Evolutionary conservation across 768 basidiomycete genomes (phyloP), one percentile per base, ranked within the genome.

Genomic region (Leccinum arenicola): DNA sequence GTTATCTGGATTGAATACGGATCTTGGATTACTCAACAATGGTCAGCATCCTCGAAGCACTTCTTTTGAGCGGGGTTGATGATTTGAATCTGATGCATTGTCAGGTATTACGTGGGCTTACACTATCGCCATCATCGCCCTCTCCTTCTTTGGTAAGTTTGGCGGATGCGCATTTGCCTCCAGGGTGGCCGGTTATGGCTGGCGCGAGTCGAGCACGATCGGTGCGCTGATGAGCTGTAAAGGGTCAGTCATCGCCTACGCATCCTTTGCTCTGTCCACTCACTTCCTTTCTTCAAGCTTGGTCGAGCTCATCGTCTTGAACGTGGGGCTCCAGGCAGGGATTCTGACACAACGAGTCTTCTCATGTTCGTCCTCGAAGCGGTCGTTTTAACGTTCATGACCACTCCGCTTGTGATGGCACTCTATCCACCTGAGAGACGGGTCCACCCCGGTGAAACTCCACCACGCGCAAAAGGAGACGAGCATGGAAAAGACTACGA

Each of bases 201-300:
- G 84, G 84, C 80, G 96, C 40, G 96, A 98, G 68, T 75, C 88
- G 0, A 80, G 84, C 36, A 86, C 94, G 0, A 88, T 98, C 53
- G 97, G 97, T 0, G 86, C 90, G 14, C 72, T 98, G 54, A 98
- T 99, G 95, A 91, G 88, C 68, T 96, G 95, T 70, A 95, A 98
- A 80, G 95, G 93, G 89, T 89, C 11, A 36, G 78, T 50, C 14
- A 1, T 3, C 33, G 12, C 9, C 1, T 25, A 21, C 17, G 5
- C 1, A 10, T 54, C 21, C 51, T 6, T 29, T 4, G 17, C 29
- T 53, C 7, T 4, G 19, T n/a, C n/a, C n/a, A 43, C 58, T 68
- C 15, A 66, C 29, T 17, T 12, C 6, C 43, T 49, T n/a, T 53
- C 17, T 36, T 40, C 10, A 43, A 91, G 89, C 23, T 80, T 97